A percentile compares a stretch with the other conserved stretches of the same genome.
phyloP scores from a whole-genome alignment of 495 filamentous ascomycete species.

The Cercophora scortea region DNA sequence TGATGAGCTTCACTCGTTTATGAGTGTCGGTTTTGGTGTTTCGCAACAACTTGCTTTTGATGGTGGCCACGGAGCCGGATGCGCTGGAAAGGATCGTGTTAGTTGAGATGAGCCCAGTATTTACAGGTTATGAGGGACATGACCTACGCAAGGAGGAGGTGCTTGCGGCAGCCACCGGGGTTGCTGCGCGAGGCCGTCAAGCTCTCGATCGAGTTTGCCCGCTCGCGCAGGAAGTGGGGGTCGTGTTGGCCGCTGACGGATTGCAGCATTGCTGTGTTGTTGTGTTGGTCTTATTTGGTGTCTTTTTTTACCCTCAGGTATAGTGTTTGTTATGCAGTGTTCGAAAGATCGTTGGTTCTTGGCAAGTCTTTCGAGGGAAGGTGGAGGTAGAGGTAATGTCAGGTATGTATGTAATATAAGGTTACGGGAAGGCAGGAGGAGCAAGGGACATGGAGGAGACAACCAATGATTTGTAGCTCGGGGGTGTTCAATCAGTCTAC shows the following conservation, averaged over 20 bases:
- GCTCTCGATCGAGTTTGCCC: constrained; percentile 22
- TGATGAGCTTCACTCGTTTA: too few species aligned
- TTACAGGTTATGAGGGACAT: constrained; percentile 28
- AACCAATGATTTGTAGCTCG: too few species aligned
- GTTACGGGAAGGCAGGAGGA: too few species aligned
- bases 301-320: too few species aligned
- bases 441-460: too few species aligned
- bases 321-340: too few species aligned
- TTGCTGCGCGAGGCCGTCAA: constrained; percentile 40
- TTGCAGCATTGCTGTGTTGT: neutral
- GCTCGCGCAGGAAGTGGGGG: constrained; percentile 18
- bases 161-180: constrained; percentile 42
- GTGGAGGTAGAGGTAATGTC: too few species aligned
- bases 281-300: too few species aligned
- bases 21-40: neutral
- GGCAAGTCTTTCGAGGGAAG: too few species aligned
- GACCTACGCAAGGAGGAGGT: constrained; percentile 71
- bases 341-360: too few species aligned
- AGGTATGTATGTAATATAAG: too few species aligned
- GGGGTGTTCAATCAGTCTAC: too few species aligned
- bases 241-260: constrained; percentile 26
- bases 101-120: constrained; percentile 22
- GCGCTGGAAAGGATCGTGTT: constrained; percentile 23
- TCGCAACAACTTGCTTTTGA: constrained; percentile 45
- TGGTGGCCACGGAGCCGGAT: constrained; percentile 64